These are phyloP conservation scores for Eucalyptus cladocalyx DNA, from an alignment of 345 rosid genomes.

Conservation along the genomic window DNA sequence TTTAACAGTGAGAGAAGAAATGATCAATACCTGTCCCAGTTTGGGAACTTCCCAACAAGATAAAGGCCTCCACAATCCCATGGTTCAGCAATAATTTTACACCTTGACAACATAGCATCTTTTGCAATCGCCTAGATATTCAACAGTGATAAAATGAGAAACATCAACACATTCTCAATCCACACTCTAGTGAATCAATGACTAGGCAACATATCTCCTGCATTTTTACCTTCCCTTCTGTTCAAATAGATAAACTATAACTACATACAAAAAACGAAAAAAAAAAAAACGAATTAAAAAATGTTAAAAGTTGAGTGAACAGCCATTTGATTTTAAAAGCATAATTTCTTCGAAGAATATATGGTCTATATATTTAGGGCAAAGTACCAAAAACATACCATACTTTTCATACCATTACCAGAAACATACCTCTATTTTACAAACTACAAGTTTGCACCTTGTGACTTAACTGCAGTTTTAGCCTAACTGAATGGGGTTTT, in stretches of 20 bases:
- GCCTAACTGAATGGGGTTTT: background rate
- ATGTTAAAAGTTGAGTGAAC: background rate
- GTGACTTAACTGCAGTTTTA: background rate
- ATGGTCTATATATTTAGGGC: background rate
- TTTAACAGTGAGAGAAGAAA: background rate
- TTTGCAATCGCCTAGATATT: conserved; percentile 71
- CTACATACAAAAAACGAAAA: background rate
- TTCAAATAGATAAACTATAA: background rate
- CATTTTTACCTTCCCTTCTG: background rate
- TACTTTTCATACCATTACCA: background rate
- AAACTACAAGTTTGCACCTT: background rate
- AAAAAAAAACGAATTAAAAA: background rate
- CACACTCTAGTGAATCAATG: background rate
- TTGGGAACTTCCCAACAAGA: conserved; percentile 90
- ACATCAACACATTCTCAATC: background rate
- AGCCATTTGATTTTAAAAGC: background rate
- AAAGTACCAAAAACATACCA: background rate
- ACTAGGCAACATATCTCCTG: background rate
- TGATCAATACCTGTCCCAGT: conserved; percentile 76
- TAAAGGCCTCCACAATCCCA: conserved; percentile 98
- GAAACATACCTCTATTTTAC: background rate
- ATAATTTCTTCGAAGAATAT: background rate
- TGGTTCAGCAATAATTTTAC: conserved; percentile 92
- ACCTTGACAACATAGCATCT: conserved; percentile 68
- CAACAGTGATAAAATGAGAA: background rate